Evolutionary conservation across 2,329 filamentous ascomycete genomes (phyloP).

Genomic region (Drechslerella stenobrocha): DNA sequence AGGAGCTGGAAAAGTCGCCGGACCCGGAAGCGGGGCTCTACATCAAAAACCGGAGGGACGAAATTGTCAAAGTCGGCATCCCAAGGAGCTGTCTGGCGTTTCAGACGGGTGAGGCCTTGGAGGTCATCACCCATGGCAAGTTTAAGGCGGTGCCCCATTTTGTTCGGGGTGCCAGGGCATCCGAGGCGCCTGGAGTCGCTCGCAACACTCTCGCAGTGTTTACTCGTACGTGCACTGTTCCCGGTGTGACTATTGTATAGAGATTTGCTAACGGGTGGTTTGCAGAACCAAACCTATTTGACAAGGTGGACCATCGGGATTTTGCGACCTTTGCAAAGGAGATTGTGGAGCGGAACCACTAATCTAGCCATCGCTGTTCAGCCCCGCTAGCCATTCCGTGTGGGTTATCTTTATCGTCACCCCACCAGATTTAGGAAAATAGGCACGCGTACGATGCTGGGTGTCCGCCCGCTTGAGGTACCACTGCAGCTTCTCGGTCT

Average conservation of each 20-base stretch:
- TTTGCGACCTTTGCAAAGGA: slow-evolving; percentile 74
- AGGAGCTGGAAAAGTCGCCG: slow-evolving; percentile 74
- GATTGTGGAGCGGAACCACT: slow-evolving; percentile 58
- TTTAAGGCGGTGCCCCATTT: slow-evolving; percentile 97
- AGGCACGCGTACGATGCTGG: no score
- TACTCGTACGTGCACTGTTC: slow-evolving; percentile 61
- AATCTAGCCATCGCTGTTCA: no score
- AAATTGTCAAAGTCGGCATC: slow-evolving; percentile 87
- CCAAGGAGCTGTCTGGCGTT: slow-evolving; percentile 90
- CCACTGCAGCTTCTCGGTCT: no score
- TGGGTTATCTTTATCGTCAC: no score
- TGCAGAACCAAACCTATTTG: slow-evolving; percentile 78
- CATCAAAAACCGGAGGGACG: slow-evolving; percentile 80
- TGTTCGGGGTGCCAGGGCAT: slow-evolving; percentile 71
- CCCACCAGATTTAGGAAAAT: no score
- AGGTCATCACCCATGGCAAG: slow-evolving; percentile 84
- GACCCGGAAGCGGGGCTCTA: slow-evolving; percentile 88
- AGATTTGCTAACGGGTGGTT: slow-evolving; percentile 1
- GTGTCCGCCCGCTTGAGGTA: no score
- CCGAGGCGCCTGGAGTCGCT: slow-evolving; percentile 63
- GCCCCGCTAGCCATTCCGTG: no score
- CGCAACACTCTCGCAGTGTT: slow-evolving; percentile 93
- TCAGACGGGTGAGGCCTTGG: slow-evolving; percentile 89
- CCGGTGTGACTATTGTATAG: not conserved
- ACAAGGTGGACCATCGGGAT: slow-evolving; percentile 71